These are phyloP conservation scores for Trypanosoma mega DNA, from an alignment of 208 protist genomes.

Conservation along the genomic window DNA sequence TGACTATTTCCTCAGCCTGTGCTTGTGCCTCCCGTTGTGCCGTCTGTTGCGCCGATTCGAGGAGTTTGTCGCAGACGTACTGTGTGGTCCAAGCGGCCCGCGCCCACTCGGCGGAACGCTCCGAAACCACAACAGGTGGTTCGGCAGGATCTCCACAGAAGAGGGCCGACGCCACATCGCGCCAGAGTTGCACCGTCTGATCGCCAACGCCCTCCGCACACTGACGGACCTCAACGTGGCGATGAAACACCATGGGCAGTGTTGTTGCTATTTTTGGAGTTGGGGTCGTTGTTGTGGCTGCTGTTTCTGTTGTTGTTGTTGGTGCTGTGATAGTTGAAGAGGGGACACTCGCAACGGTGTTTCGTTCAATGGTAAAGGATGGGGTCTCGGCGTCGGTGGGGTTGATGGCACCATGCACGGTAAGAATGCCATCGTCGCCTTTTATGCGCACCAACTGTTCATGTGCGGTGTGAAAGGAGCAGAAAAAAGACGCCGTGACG, in stretches of 20 bases:
- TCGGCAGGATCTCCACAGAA: constrained; percentile 39
- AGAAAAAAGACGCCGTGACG: constrained; percentile 59
- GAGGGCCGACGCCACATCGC: constrained; percentile 51
- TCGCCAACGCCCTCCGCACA: constrained; percentile 32
- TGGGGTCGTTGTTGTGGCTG: no score
- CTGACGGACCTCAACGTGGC: constrained; percentile 8
- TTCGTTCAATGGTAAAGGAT: constrained; percentile 31
- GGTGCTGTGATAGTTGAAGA: no score
- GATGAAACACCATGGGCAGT: constrained; percentile 16
- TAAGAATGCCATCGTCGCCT: constrained; percentile 46
- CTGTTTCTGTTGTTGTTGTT: no score
- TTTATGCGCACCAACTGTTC: constrained; percentile 57
- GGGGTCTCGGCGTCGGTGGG: constrained; percentile 39
- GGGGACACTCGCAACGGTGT: constrained; percentile 5
- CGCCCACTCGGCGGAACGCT: constrained; percentile 47
- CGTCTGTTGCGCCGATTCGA: constrained; percentile 44
- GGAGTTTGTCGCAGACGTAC: constrained; percentile 48
- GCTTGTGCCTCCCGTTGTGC: constrained; percentile 2
- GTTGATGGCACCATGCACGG: constrained; percentile 61
- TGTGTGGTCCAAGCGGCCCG: constrained; percentile 53
- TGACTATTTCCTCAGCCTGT: constrained; percentile 6
- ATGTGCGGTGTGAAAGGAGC: constrained; percentile 54
- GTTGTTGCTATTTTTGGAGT: no score
- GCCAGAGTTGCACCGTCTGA: constrained; percentile 71
- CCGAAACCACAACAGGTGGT: constrained; percentile 42